These are phyloP conservation scores for Actinidia chinensis DNA, from an alignment of 179 eudicot species.

Conservation along the genomic window DNA sequence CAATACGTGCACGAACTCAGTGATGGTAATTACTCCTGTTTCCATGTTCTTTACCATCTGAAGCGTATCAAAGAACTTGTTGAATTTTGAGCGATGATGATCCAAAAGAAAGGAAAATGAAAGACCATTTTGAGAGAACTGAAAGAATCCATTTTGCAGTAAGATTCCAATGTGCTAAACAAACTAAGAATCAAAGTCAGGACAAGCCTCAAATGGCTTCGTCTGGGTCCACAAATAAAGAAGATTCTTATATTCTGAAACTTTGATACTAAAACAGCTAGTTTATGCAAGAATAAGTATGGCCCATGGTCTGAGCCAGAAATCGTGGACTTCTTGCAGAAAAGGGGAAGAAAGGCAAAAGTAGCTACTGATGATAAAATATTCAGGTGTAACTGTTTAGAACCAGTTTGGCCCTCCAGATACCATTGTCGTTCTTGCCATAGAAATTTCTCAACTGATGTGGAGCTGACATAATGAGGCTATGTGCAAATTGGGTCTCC, in stretches of 20 bases:
- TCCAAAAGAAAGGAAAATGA: slow-evolving; percentile 52
- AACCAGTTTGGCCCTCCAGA: slow-evolving; percentile 61
- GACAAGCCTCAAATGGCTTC: slow-evolving; percentile 17
- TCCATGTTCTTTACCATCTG: slow-evolving; percentile 53
- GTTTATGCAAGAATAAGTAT: slow-evolving; percentile 44
- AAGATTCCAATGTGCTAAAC: slow-evolving; percentile 31
- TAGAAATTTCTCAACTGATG: slow-evolving; percentile 38
- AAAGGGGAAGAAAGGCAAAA: slow-evolving; percentile 36
- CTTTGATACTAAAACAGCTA: slow-evolving; percentile 47
- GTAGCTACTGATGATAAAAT: slow-evolving; percentile 34
- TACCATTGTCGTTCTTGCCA: slow-evolving; percentile 63
- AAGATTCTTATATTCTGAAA: slow-evolving; percentile 19
- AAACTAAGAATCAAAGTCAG: slow-evolving; percentile 30
- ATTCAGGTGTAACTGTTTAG: slow-evolving; percentile 60
- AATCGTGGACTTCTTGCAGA: slow-evolving; percentile 31
- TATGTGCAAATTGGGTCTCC: slow-evolving; percentile 33
- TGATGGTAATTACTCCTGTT: slow-evolving; percentile 25
- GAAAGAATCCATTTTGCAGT: slow-evolving; percentile 45
- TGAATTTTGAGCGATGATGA: slow-evolving; percentile 43
- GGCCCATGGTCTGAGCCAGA: slow-evolving; percentile 45
- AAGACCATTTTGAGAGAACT: slow-evolving; percentile 51
- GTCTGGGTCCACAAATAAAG: slow-evolving; percentile 19
- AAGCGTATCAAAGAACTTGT: slow-evolving; percentile 45
- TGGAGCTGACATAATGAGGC: slow-evolving; percentile 46
- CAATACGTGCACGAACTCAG: slow-evolving; percentile 33